phyloP scores from a whole-genome alignment of 441 rosid species.

The Croton laevigatus region DNA sequence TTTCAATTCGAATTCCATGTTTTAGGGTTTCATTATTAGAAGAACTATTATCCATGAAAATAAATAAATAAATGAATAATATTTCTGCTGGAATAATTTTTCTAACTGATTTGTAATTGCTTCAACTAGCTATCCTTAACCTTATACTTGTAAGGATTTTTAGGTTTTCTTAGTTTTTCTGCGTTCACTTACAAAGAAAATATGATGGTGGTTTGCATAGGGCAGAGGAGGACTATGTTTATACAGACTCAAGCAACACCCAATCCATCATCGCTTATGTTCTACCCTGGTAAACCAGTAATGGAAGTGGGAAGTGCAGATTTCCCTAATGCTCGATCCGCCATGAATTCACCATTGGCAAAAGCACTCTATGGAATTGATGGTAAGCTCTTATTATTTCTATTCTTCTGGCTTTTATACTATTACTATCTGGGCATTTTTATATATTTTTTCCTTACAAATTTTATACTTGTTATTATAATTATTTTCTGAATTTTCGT shows the following conservation, averaged over 20 bases:
- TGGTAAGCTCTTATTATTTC: constrained; percentile 36
- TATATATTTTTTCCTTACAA: background rate
- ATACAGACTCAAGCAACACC: constrained; percentile 91
- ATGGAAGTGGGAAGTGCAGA: constrained; percentile 93
- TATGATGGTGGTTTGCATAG: constrained; percentile 33
- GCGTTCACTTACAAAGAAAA: background rate
- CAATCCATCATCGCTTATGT: constrained; percentile 96
- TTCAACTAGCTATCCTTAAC: background rate
- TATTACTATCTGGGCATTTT: background rate
- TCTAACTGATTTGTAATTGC: background rate
- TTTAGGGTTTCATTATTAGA: too few species aligned
- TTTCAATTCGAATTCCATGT: background rate
- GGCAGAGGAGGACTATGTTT: constrained; percentile 91
- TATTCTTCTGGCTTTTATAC: background rate
- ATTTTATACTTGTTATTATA: background rate
- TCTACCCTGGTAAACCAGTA: constrained; percentile 83
- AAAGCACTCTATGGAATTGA: constrained; percentile 73
- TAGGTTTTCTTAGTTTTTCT: background rate
- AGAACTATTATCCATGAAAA: too few species aligned
- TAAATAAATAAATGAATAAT: too few species aligned
- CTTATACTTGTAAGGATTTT: background rate
- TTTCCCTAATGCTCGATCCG: constrained; percentile 81
- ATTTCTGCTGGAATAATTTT: too few species aligned
- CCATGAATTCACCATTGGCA: constrained; percentile 75
- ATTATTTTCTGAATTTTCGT: background rate